Conservation (phyloP, 2,329 filamentous ascomycete genomes). For the Daldinia sp. region DNA sequence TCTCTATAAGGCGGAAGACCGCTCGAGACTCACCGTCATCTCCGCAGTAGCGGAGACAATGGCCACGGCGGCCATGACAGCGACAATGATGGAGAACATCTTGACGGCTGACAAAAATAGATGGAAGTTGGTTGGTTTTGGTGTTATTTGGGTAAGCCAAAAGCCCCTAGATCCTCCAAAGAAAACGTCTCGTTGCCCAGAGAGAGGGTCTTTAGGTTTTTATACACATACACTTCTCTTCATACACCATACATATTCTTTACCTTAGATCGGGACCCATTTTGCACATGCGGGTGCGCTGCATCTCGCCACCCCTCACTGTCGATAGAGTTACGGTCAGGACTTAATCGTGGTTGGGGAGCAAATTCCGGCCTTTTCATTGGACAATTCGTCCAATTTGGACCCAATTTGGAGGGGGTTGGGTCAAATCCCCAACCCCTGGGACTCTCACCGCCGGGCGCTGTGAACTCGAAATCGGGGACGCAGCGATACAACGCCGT, state of each 20-base stretch:
- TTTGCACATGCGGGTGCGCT: slow-evolving; percentile 21
- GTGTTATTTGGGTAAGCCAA: slow-evolving; percentile 34
- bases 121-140: slow-evolving; percentile 19
- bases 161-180: slow-evolving; percentile 34
- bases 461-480: slow-evolving; percentile 37
- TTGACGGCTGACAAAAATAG: slow-evolving; percentile 30
- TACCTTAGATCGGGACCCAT: slow-evolving; percentile 20
- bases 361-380: slow-evolving; percentile 18
- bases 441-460: slow-evolving; percentile 36
- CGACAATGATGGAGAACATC: slow-evolving; percentile 41
- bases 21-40: slow-evolving; percentile 32
- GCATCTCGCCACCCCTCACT: slow-evolving; percentile 27
- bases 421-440: slow-evolving; percentile 27
- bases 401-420: slow-evolving; percentile 29
- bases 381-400: slow-evolving; percentile 19
- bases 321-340: slow-evolving; percentile 16
- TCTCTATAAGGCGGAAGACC: background rate
- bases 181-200: slow-evolving; percentile 5
- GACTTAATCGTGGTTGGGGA: slow-evolving; percentile 33
- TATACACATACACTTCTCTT: slow-evolving; percentile 34
- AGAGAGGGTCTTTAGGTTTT: slow-evolving; percentile 33
- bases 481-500: slow-evolving; percentile 24
- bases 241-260: slow-evolving; percentile 21
- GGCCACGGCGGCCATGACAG: slow-evolving; percentile 40
- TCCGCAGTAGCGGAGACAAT: slow-evolving; percentile 32